Percentiles rank a stretch among this genome's conserved stretches.
Conservation (phyloP, 2,329 filamentous ascomycete species). For the Rugonectria rugulosa region DNA sequence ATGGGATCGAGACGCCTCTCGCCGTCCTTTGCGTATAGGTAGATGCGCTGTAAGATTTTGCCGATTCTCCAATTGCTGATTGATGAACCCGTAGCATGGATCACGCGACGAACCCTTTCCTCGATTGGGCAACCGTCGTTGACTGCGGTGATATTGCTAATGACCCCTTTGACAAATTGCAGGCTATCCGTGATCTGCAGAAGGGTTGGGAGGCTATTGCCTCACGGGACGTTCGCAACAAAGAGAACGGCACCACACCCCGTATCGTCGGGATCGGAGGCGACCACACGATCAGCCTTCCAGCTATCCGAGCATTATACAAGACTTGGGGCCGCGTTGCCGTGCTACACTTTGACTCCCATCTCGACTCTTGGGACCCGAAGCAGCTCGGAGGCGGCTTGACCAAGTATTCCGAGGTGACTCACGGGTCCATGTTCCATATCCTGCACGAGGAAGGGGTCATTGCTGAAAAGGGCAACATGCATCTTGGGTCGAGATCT, state of each 20-base stretch:
- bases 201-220: slow-evolving; percentile 30
- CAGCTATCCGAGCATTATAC: slow-evolving; percentile 69
- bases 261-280: slow-evolving; percentile 70
- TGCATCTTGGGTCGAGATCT: slow-evolving; percentile 73
- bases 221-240: slow-evolving; percentile 17
- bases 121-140: slow-evolving; percentile 73
- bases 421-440: slow-evolving; percentile 38
- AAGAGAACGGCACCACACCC: slow-evolving; percentile 16
- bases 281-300: slow-evolving; percentile 52
- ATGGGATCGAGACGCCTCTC: too few species aligned
- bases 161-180: slow-evolving; percentile 32
- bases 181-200: slow-evolving; percentile 33
- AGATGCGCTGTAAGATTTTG: too few species aligned
- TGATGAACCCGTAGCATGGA: too few species aligned
- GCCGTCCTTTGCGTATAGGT: too few species aligned
- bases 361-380: slow-evolving; percentile 48
- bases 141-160: slow-evolving; percentile 75
- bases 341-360: slow-evolving; percentile 74
- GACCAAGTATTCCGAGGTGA: slow-evolving; percentile 25
- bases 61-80: too few species aligned
- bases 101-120: slow-evolving; percentile 7
- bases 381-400: too few species aligned
- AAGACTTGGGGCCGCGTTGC: slow-evolving; percentile 67
- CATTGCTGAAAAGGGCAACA: slow-evolving; percentile 62
- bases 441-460: slow-evolving; percentile 34